Percentiles rank a stretch among this genome's conserved stretches.
These are phyloP conservation scores for Acer negundo DNA, from an alignment of 345 rosid species.

Conservation along the genomic window DNA sequence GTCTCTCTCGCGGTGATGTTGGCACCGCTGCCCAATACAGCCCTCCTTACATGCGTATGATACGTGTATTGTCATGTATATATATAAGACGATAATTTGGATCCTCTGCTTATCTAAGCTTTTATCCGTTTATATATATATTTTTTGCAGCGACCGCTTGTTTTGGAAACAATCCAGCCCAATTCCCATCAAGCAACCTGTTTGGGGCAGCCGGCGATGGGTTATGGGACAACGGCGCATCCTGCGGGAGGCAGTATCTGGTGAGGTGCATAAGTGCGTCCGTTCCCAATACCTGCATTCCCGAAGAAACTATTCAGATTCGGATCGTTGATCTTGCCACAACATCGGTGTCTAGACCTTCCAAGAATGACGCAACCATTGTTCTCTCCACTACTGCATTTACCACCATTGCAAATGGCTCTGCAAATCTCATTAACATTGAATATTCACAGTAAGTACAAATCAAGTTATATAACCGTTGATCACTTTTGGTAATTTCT, in stretches of 20 bases:
- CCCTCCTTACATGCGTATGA: slow-evolving; percentile 48
- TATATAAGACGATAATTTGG: too few species aligned
- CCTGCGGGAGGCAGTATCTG: slow-evolving; percentile 56
- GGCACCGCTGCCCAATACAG: slow-evolving; percentile 47
- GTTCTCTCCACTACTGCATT: slow-evolving; percentile 52
- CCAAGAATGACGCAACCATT: slow-evolving; percentile 33
- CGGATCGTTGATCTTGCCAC: slow-evolving; percentile 46
- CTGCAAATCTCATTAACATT: slow-evolving; percentile 37
- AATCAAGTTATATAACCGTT: too few species aligned
- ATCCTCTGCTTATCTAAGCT: not conserved
- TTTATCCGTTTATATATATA: not conserved
- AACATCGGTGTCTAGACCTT: slow-evolving; percentile 41
- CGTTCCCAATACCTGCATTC: slow-evolving; percentile 33
- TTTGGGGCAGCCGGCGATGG: slow-evolving; percentile 67
- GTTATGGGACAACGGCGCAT: slow-evolving; percentile 68
- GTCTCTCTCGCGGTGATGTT: slow-evolving; percentile 30
- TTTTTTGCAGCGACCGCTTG: slow-evolving; percentile 55
- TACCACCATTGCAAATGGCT: slow-evolving; percentile 30
- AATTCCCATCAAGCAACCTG: slow-evolving; percentile 51
- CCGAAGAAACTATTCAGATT: slow-evolving; percentile 33
- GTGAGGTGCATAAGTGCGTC: slow-evolving; percentile 58
- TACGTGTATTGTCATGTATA: not conserved
- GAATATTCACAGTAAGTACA: slow-evolving; percentile 48
- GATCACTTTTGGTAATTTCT: too few species aligned
- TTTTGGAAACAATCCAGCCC: slow-evolving; percentile 35